Evolutionary conservation across 805 yeast species (phyloP), one percentile per base, ranked within the genome.

Genomic region (Geotrichum ghanense): DNA sequence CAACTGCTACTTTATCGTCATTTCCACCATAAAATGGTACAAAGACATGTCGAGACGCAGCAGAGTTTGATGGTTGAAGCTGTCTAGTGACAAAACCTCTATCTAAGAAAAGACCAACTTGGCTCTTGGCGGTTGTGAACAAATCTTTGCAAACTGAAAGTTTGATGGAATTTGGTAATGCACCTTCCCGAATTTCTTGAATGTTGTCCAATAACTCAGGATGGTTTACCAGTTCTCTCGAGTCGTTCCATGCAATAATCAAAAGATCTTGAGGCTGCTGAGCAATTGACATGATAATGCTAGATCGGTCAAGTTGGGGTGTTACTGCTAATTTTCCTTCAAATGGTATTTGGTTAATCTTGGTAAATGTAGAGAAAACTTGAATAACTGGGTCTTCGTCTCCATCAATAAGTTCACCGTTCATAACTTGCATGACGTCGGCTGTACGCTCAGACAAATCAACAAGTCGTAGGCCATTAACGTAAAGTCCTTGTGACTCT

Each of bases 391-490:
- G 49, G 44, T 51, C 54, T 14, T 50, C 42, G 9, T 42, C 45
- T 19, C 45, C 24, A 5, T 47, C 52, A 24, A 39, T 44, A 23
- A 50, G 54, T 23, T 57, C 52, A 25, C 60, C 51, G 3, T 71
- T 64, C 1, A 87, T 79, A 1, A 84, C 85, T 55, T 78, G 84
- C 45, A 81, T 68, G 45, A 81, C 63, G 59, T 81, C 84, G 0
- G 85, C 78, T 0, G 86, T 79, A 59, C 89, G 68, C 47, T 82
- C 81, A 1, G 83, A 75, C 43, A 81, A 66, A 35, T 75, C 74
- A 48, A 81, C 70, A 48, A 80, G 61, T 54, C 79, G 79, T 3
- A 78, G 60, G 1, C 78, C 81, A 52, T 69, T 71, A 42, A 78
- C 64, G 4, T 62, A 61, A 0, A 62, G 37, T 6, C 37, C 37